Base-by-base conservation (phyloP, 2,329 filamentous ascomycete genomes). In the Cyphellophora attinorum region DNA sequence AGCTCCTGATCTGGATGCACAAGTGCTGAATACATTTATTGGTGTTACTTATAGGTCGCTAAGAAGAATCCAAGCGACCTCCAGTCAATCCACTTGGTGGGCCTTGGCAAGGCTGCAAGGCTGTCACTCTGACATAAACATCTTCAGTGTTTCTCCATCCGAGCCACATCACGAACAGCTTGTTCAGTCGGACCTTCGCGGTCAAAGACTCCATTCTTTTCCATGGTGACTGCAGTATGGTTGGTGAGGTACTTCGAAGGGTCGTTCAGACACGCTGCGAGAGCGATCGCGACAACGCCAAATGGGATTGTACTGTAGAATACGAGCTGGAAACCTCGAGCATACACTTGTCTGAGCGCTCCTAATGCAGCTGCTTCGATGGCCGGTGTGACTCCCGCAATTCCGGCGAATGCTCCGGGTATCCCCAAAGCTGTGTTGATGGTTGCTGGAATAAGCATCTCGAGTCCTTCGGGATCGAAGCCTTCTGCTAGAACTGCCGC, bases 251-350 rank as follows among this genome's bases (percentile, higher is more conserved):
- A 38, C 16, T 29, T 17, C 15, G 34, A 37, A 8, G 40, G 37
- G 17, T 40, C 37, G 11, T 18, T 37, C 17, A 40, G 36, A n/a
- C 35, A 38, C 2, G 23, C 16, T 6, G 42, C 37, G 11, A 15
- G 23, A n/a, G 40, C 27, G 12, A 45, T 37, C 8, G 47, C 47
- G 14, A 44, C 10, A 5, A 40, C 34, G 11, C 41, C 45, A 12
- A 48, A 49, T 5, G 45, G 42, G 28, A 49, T 38, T n/a, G 33
- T 31, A 18, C 40, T 14, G 21, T 47, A 35, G 41, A 44, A 70
- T 1, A 71, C 65, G 3, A 58, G 55, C 35, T 52, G 51, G 48
- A 69, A 67, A 3, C 60, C 59, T n/a, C 55, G 37, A 4, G 55
- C 48, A 45, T 69, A 66, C n/a, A 62, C 62, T 8, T 52, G 50